Evolutionary conservation across 2,329 filamentous ascomycete species (phyloP), one percentile per base, ranked within the genome.

Genomic region (Esteya vermicola): DNA sequence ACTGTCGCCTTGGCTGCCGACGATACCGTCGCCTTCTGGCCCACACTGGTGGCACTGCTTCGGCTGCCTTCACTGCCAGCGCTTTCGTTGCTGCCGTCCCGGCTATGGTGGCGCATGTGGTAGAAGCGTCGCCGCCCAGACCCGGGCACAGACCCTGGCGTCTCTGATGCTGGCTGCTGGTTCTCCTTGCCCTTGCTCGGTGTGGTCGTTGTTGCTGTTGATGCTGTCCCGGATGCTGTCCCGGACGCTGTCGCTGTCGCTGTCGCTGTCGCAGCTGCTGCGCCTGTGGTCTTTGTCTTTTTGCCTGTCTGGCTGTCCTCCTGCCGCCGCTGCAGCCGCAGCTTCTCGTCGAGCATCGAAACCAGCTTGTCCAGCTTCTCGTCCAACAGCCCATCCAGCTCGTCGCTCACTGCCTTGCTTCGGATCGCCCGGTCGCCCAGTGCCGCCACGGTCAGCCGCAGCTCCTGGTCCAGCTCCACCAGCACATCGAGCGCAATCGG

Each of bases 261-360:
- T 18, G 20, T 14, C 26, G 19, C 27, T 23, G 6, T 13, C 12
- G 22, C 25, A n/a, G 14, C 35, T 31, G 27, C 20, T 33, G 9
- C 23, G 27, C 16, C 25, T 10, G n/a, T 22, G 6, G 16, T 32
- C 21, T 23, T 14, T 19, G 19, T 14, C 22, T 8, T 23, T 28
- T 19, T 16, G 14, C 22, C n/a, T 20, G 9, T 31, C 26, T 32
- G n/a, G 14, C 27, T 25, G 1, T 36, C 21, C 27, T 26, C 8
- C 27, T 18, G 23, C 28, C n/a, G 19, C 36, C 23, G 30, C 37
- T 42, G 47, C 26, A 76, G 57, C 35, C 68, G 61, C 38, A 85
- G 65, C 54, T 81, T 82, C 55, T 85, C 77, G 47, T 86, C 81
- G 33, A 88, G 82, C 9, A 88, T 61, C 35, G 25, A 19, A n/a